phyloP scores from a whole-genome alignment of 1,139 yeast species.

The Taphrina confusa region DNA sequence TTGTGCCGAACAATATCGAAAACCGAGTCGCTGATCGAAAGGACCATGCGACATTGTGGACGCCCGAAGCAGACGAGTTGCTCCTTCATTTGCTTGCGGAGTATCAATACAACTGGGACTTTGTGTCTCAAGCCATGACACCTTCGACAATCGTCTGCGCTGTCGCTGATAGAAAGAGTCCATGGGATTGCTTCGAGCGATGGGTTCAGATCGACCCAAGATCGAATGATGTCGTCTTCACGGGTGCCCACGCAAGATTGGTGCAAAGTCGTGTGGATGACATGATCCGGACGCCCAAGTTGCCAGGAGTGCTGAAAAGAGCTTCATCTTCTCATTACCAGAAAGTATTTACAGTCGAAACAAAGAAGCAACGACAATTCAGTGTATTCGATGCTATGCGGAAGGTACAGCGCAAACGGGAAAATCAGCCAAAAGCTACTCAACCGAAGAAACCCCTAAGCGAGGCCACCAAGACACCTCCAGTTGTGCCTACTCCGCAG shows the following conservation, averaged over 20 bases:
- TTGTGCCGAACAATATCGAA: slow-evolving; percentile 51
- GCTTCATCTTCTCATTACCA: neutral
- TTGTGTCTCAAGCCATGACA: slow-evolving; percentile 78
- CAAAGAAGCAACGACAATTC: slow-evolving; percentile 80
- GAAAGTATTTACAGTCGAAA: slow-evolving; percentile 2
- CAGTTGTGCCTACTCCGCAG: slow-evolving; percentile 67
- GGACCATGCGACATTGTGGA: slow-evolving; percentile 73
- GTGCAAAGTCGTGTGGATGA: slow-evolving; percentile 93
- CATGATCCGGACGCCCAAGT: slow-evolving; percentile 31
- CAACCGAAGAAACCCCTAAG: slow-evolving; percentile 13
- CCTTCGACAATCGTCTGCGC: slow-evolving; percentile 67
- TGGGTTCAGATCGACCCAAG: slow-evolving; percentile 87
- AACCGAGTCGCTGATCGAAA: slow-evolving; percentile 57
- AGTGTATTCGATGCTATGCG: slow-evolving; percentile 95
- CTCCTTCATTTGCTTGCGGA: slow-evolving; percentile 81
- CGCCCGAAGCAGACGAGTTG: slow-evolving; percentile 85
- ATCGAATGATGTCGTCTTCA: slow-evolving; percentile 50
- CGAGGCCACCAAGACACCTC: slow-evolving; percentile 28
- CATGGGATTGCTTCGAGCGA: slow-evolving; percentile 98
- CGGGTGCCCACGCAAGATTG: slow-evolving; percentile 77
- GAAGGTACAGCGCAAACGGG: slow-evolving; percentile 79
- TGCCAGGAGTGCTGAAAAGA: slow-evolving; percentile 62
- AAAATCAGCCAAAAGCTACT: slow-evolving; percentile 43
- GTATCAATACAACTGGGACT: slow-evolving; percentile 89
- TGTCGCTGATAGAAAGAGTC: slow-evolving; percentile 89